Evolutionary conservation across 2,329 filamentous ascomycete genomes (phyloP).

Genomic region (Hymenoscyphus linearis): DNA sequence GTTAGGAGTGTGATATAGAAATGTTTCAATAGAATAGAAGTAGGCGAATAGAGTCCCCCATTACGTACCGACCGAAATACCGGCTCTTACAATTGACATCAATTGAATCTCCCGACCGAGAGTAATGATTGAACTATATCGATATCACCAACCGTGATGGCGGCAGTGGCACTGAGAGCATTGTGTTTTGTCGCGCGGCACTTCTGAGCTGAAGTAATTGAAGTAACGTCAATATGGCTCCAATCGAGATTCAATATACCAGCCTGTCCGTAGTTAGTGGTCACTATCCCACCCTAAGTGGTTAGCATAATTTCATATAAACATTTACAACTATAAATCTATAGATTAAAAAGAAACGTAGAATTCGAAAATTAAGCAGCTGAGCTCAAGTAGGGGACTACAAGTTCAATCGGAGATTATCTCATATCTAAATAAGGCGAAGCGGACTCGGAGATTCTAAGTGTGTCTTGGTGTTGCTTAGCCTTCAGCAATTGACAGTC

Average conservation of each 20-base stretch:
- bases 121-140: neutral
- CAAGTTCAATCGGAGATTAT: too few species aligned
- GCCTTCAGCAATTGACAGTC: neutral
- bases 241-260: neutral
- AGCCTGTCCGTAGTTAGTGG: neutral
- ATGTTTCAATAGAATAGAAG: too few species aligned
- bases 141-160: neutral
- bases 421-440: neutral
- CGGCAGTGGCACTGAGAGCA: neutral
- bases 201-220: neutral
- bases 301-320: neutral
- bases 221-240: neutral
- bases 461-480: neutral
- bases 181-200: neutral
- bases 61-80: neutral
- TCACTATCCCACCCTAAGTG: neutral
- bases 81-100: neutral
- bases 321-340: too few species aligned
- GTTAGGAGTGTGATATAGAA: too few species aligned
- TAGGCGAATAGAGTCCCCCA: too few species aligned
- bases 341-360: too few species aligned
- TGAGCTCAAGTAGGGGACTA: too few species aligned
- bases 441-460: neutral
- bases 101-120: neutral
- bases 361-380: too few species aligned